Evolutionary conservation across 441 rosid species (phyloP).

Genomic region (Macaranga tanarius): DNA sequence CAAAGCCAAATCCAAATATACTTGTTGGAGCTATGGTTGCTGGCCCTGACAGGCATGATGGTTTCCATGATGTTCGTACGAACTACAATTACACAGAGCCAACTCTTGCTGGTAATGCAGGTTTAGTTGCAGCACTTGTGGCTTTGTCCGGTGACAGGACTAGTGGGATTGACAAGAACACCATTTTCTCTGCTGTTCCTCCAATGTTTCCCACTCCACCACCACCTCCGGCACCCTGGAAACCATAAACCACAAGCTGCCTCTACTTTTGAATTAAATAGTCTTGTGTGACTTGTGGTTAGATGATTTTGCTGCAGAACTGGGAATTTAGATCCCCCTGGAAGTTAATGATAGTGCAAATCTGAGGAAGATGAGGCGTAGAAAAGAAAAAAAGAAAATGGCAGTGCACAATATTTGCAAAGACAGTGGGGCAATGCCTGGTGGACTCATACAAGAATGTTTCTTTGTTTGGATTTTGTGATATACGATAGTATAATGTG

Average conservation of each 20-base stretch:
- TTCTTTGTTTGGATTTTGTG: conserved; percentile 31
- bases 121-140: conserved; percentile 86
- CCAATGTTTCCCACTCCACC: conserved; percentile 93
- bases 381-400: background rate
- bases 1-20: conserved; percentile 71
- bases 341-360: conserved; percentile 20
- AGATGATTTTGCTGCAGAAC: conserved; percentile 38
- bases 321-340: conserved; percentile 23
- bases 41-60: conserved; percentile 84
- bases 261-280: background rate
- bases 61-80: conserved; percentile 73
- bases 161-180: conserved; percentile 70
- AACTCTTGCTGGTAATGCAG: conserved; percentile 91
- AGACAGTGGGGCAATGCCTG: background rate
- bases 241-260: conserved; percentile 46
- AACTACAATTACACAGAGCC: conserved; percentile 97
- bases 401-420: background rate
- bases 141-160: conserved; percentile 68
- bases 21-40: conserved; percentile 96
- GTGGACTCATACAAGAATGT: conserved; percentile 24
- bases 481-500: conserved; percentile 36
- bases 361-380: conserved; percentile 5
- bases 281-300: conserved; percentile 27
- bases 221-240: conserved; percentile 99
- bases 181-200: conserved; percentile 87